Evolutionary conservation across 306 rosid genomes (phyloP), one percentile per base, ranked within the genome.

Genomic region (Prunus salicina): DNA sequence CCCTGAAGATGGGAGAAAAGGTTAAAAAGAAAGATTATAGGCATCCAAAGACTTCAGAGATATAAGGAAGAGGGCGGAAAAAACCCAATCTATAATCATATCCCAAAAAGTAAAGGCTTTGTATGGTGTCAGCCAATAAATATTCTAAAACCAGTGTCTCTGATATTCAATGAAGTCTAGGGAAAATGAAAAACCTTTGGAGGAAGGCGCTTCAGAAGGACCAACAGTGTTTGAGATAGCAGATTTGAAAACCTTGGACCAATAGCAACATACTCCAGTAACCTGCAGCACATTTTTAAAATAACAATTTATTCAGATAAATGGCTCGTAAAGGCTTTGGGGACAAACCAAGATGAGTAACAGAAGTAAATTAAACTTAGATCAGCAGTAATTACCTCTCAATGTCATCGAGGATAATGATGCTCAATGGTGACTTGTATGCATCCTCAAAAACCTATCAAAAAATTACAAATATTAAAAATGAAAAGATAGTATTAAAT

Each of bases 381-480:
- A 65, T 55, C 30, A 66, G 77, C 74, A 69, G 68, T 71, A 32
- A 47, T 72, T 75, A 96, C 99, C 97, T 89, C 80, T 96, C 99
- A 86, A 96, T 89, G 76, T 92, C 92, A 86, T 96, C 99, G n/a
- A 96, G 98, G 83, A 96, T 76, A 72, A 96, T 86, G 62, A 96
- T 91, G 86, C 99, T 96, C 90, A 91, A 73, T 16, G 99, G 99
- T 64, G 98, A 96, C 87, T 91, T 92, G 90, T 96, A 91, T 45
- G 98, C 99, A 84, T 96, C 99, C 88, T 96, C 99, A 84, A 96
- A 96, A 77, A 92, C 90, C 99, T 96, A 73, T 77, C 20, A 72
- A 38, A 85, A 71, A 72, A 65, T 62, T 76, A 20, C 43, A 75
- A 16, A n/a, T 28, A 41, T 16, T 20, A 11, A 53, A 69, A 67